Conservation (phyloP, 441 rosid species). For the Monsonia emarginata region DNA sequence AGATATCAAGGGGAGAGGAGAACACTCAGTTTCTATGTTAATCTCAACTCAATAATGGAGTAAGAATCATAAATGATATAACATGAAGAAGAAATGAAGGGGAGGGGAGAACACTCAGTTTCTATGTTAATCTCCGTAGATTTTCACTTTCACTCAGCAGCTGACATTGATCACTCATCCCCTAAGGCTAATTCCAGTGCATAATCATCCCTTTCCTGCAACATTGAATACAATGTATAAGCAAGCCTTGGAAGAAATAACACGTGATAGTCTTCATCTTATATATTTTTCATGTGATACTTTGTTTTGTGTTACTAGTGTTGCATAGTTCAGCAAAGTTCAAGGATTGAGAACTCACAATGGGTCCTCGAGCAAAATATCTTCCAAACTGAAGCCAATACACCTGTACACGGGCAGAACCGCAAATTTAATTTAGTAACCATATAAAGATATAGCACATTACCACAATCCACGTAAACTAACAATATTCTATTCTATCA, state of each 20-base stretch:
- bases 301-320: not conserved
- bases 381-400: constrained; percentile 99
- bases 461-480: not conserved
- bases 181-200: constrained; percentile 84
- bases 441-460: not conserved
- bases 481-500: not conserved
- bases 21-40: not conserved
- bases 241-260: constrained; percentile 7
- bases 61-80: not conserved
- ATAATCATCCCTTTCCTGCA: constrained; percentile 87
- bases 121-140: constrained; percentile 8
- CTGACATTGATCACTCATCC: constrained; percentile 43
- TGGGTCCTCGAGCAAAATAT: constrained; percentile 91
- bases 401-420: constrained; percentile 42
- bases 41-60: constrained; percentile 14
- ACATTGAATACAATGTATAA: constrained; percentile 16
- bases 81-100: not conserved
- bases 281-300: not conserved
- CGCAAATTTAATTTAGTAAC: not conserved
- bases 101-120: not conserved
- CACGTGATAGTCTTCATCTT: not conserved
- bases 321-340: constrained; percentile 5
- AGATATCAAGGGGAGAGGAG: not conserved
- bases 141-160: constrained; percentile 7
- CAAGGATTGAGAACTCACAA: constrained; percentile 44